Conservation (phyloP, 352 stramenopile genomes). For the Blastocystis sp. region DNA sequence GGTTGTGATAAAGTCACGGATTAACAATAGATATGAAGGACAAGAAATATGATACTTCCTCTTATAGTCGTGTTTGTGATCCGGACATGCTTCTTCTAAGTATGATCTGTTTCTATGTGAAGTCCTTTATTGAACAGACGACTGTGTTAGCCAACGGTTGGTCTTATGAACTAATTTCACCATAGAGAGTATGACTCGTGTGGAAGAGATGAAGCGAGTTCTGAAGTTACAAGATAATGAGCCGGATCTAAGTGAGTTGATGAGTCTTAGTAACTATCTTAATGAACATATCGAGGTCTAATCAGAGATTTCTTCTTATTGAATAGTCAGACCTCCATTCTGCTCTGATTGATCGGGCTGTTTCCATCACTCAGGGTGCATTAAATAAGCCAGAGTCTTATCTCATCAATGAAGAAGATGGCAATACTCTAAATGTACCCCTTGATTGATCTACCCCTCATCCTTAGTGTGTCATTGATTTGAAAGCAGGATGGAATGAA, state of each 20-base stretch:
- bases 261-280: conserved; percentile 23
- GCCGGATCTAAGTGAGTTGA: background rate
- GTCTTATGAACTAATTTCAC: background rate
- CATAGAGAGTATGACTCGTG: background rate
- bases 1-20: too few species aligned
- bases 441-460: too few species aligned
- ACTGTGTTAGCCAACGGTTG: conserved; percentile 23
- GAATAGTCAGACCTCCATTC: background rate
- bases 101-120: conserved; percentile 39
- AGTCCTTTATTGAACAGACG: conserved; percentile 10
- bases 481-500: background rate
- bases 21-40: conserved; percentile 28
- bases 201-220: background rate
- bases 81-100: background rate
- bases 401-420: conserved; percentile 19
- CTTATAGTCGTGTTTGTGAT: background rate
- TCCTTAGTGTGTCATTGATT: background rate
- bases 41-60: background rate
- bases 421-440: too few species aligned
- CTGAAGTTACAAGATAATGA: background rate
- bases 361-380: background rate
- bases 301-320: background rate
- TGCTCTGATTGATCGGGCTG: background rate
- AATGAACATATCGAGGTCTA: conserved; percentile 14
- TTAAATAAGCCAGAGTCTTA: conserved; percentile 14